These are phyloP conservation scores for Tylopilus rubrobrunneus DNA, from an alignment of 768 basidiomycete species.

Conservation along the genomic window DNA sequence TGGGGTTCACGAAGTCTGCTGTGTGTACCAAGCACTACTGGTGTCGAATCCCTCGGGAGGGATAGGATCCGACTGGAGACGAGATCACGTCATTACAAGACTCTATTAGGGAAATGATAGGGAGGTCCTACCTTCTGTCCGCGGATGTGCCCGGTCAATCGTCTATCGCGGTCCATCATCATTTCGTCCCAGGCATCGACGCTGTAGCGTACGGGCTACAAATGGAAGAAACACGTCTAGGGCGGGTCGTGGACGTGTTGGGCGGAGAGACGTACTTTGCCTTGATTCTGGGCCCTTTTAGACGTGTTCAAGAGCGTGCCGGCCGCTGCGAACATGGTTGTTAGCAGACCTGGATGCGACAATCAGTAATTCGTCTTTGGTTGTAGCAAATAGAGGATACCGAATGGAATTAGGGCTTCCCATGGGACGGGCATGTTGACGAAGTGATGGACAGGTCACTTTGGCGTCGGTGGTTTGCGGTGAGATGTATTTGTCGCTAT, in stretches of 20 bases:
- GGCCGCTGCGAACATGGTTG: constrained; percentile 84
- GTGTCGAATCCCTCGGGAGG: constrained; percentile 71
- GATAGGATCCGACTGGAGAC: constrained; percentile 54
- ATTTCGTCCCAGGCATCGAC: constrained; percentile 90
- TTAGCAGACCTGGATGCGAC: constrained; percentile 62
- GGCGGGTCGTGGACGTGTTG: background rate
- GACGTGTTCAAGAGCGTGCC: constrained; percentile 84
- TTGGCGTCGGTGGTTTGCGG: background rate
- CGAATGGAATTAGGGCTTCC: constrained; percentile 96
- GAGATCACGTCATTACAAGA: background rate
- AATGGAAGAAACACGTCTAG: background rate
- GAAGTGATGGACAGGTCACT: background rate
- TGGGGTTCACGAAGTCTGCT: constrained; percentile 39
- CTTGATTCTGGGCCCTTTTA: constrained; percentile 78
- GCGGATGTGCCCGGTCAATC: constrained; percentile 81
- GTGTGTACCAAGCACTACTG: constrained; percentile 71
- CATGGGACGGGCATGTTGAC: constrained; percentile 90
- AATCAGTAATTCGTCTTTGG: constrained; percentile 1
- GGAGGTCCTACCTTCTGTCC: constrained; percentile 73
- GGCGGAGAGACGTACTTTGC: constrained; percentile 58
- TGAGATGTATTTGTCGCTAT: constrained; percentile 18
- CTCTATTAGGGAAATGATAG: background rate
- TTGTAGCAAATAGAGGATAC: constrained; percentile 33
- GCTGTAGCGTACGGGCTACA: constrained; percentile 77
- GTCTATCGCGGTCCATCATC: constrained; percentile 92